Percentiles rank a stretch among this genome's conserved stretches.
Evolutionary conservation across 163 green algal genomes (phyloP).

Genomic region (Chlorella variabilis): DNA sequence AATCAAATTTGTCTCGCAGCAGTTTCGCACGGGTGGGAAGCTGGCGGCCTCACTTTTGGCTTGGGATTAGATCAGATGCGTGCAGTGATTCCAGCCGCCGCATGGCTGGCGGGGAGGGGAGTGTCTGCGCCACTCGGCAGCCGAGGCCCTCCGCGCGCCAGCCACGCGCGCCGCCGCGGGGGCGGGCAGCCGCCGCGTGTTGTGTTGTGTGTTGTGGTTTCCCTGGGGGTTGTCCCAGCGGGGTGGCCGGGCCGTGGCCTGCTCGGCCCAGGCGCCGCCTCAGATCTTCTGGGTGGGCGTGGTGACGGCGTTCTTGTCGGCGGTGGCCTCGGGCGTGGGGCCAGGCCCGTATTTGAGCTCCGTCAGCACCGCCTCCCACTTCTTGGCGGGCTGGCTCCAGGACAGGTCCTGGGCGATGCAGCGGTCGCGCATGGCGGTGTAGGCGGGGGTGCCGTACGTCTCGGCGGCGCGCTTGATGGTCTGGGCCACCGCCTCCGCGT

Average conservation of each 20-base stretch:
- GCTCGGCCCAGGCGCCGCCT: no score
- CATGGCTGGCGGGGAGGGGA: no score
- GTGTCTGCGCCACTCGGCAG: no score
- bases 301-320: slow-evolving; percentile 36
- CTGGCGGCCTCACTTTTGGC: neutral
- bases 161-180: no score
- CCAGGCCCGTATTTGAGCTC: slow-evolving; percentile 48
- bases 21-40: neutral
- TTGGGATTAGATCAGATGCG: neutral
- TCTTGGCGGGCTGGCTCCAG: slow-evolving; percentile 82
- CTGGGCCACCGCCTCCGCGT: slow-evolving; percentile 73
- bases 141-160: no score
- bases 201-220: no score
- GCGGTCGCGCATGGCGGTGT: slow-evolving; percentile 83
- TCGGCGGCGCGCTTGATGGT: slow-evolving; percentile 65
- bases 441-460: slow-evolving; percentile 78
- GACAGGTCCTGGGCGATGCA: slow-evolving; percentile 87
- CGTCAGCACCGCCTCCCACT: slow-evolving; percentile 93
- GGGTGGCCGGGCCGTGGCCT: no score
- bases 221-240: no score
- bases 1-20: neutral
- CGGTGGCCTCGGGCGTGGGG: slow-evolving; percentile 34
- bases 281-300: slow-evolving; percentile 39
- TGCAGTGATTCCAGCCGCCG: no score
- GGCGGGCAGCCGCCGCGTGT: no score